A percentile compares a stretch with the other conserved stretches of the same genome.
Conservation (phyloP, 1,284 basidiomycete genomes). For the Sporisorium reilianum region DNA sequence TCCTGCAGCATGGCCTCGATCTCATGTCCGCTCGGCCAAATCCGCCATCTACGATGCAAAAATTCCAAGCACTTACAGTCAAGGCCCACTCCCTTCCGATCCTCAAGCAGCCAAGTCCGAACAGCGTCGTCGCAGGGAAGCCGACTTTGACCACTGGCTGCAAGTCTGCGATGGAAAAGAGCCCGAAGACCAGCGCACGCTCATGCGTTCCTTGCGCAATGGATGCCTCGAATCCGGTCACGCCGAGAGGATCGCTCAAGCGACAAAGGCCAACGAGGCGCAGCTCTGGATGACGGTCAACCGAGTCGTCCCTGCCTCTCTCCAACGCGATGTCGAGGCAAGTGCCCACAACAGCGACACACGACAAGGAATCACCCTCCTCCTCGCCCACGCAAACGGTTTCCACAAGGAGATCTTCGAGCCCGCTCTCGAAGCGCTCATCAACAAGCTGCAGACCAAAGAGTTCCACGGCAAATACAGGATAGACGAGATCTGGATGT, state of each 20-base stretch:
- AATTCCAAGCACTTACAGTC: conserved; percentile 24
- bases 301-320: conserved; percentile 32
- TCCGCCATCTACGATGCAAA: conserved; percentile 40
- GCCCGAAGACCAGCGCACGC: conserved; percentile 11
- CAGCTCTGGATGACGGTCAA: conserved; percentile 50
- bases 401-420: conserved; percentile 86
- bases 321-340: conserved; percentile 17
- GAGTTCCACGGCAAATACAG: conserved; percentile 27
- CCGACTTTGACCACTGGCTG: conserved; percentile 38
- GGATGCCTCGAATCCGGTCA: conserved; percentile 23
- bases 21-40: conserved; percentile 54
- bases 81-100: conserved; percentile 28
- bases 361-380: conserved; percentile 73
- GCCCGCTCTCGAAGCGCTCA: conserved; percentile 73
- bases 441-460: conserved; percentile 50
- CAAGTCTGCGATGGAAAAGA: conserved; percentile 25
- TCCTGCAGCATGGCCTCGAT: conserved; percentile 79
- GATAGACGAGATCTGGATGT: conserved; percentile 82
- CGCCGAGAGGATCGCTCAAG: conserved; percentile 28
- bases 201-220: conserved; percentile 25
- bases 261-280: conserved; percentile 32
- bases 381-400: conserved; percentile 83
- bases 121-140: conserved; percentile 41
- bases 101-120: conserved; percentile 40
- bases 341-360: conserved; percentile 7